These are phyloP conservation scores for Jatropha multifida DNA, from an alignment of 441 rosid genomes.

Conservation along the genomic window DNA sequence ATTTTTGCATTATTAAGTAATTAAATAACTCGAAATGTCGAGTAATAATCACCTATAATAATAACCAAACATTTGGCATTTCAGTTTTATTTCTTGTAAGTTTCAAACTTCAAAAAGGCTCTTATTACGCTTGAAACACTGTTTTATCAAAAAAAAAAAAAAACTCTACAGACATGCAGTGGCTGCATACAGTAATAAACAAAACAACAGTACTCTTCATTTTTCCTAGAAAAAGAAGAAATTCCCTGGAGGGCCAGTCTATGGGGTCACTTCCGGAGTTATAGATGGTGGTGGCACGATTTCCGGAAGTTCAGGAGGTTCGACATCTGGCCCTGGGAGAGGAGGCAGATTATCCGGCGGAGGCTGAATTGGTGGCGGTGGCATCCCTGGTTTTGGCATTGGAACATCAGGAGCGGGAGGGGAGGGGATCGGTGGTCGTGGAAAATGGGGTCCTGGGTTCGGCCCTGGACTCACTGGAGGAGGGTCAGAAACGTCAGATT, in stretches of 20 bases:
- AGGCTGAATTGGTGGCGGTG: neutral
- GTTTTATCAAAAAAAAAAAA: neutral
- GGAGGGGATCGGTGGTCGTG: constrained; percentile 21
- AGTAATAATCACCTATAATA: too few species aligned
- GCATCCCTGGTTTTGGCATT: constrained; percentile 20
- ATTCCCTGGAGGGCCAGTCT: neutral
- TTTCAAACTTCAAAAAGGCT: too few species aligned
- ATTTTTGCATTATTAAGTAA: too few species aligned
- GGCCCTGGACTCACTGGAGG: constrained; percentile 28
- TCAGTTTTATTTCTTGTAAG: too few species aligned
- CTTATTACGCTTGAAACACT: too few species aligned
- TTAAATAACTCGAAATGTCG: too few species aligned
- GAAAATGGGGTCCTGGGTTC: constrained; percentile 22
- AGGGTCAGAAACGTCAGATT: constrained; percentile 19
- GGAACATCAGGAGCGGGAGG: constrained; percentile 31
- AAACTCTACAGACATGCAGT: too few species aligned
- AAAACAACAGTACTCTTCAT: neutral
- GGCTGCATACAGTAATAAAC: neutral
- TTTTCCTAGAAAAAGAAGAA: neutral
- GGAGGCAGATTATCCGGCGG: constrained; percentile 21
- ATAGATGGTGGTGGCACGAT: constrained; percentile 16
- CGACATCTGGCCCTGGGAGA: constrained; percentile 18
- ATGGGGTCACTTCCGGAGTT: neutral
- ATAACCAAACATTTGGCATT: too few species aligned
- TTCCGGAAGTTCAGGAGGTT: constrained; percentile 23